A percentile compares a stretch with the other conserved stretches of the same genome.
Conservation (phyloP, 768 basidiomycete species). For the Antrodiella citrinella region DNA sequence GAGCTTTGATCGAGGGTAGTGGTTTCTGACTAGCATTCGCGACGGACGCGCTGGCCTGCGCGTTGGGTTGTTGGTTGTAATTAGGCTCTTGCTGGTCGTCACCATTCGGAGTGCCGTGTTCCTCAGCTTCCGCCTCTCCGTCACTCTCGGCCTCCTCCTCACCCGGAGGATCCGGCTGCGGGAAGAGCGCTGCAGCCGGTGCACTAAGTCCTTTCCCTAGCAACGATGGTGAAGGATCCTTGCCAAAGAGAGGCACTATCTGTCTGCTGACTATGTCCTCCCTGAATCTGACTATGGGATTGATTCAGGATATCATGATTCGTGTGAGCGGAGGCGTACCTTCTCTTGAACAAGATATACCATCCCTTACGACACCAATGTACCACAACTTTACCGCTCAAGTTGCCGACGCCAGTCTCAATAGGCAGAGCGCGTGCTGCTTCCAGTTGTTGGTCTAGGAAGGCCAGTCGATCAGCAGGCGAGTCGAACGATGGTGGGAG, state of each 20-base stretch:
- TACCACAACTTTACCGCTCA: slow-evolving; percentile 66
- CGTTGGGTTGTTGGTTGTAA: too few species aligned
- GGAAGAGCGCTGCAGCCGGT: background rate
- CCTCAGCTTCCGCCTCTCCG: too few species aligned
- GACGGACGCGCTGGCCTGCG: too few species aligned
- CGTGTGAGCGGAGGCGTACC: slow-evolving; percentile 32
- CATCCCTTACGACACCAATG: slow-evolving; percentile 75
- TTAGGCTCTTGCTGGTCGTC: too few species aligned
- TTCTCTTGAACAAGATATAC: slow-evolving; percentile 65
- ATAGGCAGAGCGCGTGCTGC: slow-evolving; percentile 55
- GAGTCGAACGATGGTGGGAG: slow-evolving; percentile 21
- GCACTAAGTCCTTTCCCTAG: background rate
- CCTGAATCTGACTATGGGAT: background rate
- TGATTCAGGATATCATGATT: too few species aligned
- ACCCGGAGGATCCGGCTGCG: background rate
- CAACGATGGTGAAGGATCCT: background rate
- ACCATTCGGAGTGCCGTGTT: too few species aligned
- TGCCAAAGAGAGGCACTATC: background rate
- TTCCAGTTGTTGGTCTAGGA: slow-evolving; percentile 67
- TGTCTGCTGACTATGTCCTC: background rate
- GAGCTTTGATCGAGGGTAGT: too few species aligned
- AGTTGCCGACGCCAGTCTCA: slow-evolving; percentile 46
- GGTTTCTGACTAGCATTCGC: too few species aligned
- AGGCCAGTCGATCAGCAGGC: slow-evolving; percentile 59
- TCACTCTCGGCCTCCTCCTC: background rate